Percentiles rank a stretch among this genome's conserved stretches.
Evolutionary conservation across 495 filamentous ascomycete genomes (phyloP).

Genomic region (Hypoxylon lienhwacheense): DNA sequence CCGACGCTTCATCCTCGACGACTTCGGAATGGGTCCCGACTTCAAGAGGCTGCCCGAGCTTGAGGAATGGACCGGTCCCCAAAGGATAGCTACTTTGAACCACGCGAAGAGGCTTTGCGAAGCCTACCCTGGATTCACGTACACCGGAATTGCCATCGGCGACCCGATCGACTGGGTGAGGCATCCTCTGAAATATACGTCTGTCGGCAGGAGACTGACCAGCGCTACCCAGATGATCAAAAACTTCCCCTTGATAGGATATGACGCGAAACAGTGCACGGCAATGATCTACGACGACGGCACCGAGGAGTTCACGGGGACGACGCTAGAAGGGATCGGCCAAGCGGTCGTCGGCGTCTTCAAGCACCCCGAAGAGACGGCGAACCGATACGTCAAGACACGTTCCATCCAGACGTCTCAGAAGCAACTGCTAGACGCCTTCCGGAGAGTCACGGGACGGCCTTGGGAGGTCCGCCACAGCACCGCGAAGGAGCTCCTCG

Average conservation of each 20-base stretch:
- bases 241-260: slow-evolving; percentile 40
- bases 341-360: slow-evolving; percentile 49
- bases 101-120: slow-evolving; percentile 42
- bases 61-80: slow-evolving; percentile 15
- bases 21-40: slow-evolving; percentile 54
- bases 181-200: neutral
- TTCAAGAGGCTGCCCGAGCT: slow-evolving; percentile 27
- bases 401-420: slow-evolving; percentile 45
- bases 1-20: slow-evolving; percentile 54
- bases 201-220: slow-evolving; percentile 5
- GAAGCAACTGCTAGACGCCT: slow-evolving; percentile 46
- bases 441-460: slow-evolving; percentile 42
- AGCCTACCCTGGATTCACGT: slow-evolving; percentile 43
- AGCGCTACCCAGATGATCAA: slow-evolving; percentile 19
- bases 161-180: slow-evolving; percentile 47
- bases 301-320: slow-evolving; percentile 44
- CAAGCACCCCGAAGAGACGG: slow-evolving; percentile 46
- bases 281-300: slow-evolving; percentile 53
- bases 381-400: slow-evolving; percentile 49
- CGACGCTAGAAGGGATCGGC: slow-evolving; percentile 48
- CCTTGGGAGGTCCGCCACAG: slow-evolving; percentile 35
- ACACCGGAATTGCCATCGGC: slow-evolving; percentile 47
- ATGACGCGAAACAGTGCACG: slow-evolving; percentile 43
- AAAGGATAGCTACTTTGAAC: slow-evolving; percentile 31
- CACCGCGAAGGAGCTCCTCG: slow-evolving; percentile 38